phyloP scores from a whole-genome alignment of 148 eudicot genomes.

The Linanthus parryae region DNA sequence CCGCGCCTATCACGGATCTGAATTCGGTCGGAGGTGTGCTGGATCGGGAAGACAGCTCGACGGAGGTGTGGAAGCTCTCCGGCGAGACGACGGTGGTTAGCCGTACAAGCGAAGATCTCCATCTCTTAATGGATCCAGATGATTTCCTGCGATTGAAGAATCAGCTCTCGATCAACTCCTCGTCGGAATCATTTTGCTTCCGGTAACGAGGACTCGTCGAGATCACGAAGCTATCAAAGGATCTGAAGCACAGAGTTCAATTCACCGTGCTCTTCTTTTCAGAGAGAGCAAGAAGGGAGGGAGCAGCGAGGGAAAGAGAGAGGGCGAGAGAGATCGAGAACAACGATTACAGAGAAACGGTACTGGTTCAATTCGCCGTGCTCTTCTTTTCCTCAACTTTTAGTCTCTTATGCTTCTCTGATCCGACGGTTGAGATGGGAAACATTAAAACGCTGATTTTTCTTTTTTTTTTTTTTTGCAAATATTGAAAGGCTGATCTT shows the following conservation, averaged over 20 bases:
- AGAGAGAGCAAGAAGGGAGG: no score
- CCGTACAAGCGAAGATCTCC: constrained; percentile 44
- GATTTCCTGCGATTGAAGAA: constrained; percentile 53
- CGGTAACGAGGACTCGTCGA: constrained; percentile 44
- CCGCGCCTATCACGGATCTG: constrained; percentile 46
- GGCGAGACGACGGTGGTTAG: constrained; percentile 47
- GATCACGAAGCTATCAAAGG: constrained; percentile 48
- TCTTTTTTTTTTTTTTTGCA: no score
- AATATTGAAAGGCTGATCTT: no score
- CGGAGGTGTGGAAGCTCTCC: constrained; percentile 55
- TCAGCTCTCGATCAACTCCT: constrained; percentile 44
- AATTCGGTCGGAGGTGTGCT: constrained; percentile 34
- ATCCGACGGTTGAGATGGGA: no score
- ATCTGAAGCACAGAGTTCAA: constrained; percentile 56
- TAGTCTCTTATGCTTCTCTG: no score
- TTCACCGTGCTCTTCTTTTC: no score
- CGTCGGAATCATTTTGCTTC: constrained; percentile 57
- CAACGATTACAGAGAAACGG: no score
- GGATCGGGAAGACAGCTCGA: constrained; percentile 37
- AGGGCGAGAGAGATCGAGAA: no score
- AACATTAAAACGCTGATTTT: no score
- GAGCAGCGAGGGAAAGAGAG: no score
- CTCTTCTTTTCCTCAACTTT: no score
- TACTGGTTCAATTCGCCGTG: no score
- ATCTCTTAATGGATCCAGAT: constrained; percentile 56